These are phyloP conservation scores for Colletotrichum noveboracense DNA, from an alignment of 2,329 filamentous ascomycete species.

Conservation along the genomic window DNA sequence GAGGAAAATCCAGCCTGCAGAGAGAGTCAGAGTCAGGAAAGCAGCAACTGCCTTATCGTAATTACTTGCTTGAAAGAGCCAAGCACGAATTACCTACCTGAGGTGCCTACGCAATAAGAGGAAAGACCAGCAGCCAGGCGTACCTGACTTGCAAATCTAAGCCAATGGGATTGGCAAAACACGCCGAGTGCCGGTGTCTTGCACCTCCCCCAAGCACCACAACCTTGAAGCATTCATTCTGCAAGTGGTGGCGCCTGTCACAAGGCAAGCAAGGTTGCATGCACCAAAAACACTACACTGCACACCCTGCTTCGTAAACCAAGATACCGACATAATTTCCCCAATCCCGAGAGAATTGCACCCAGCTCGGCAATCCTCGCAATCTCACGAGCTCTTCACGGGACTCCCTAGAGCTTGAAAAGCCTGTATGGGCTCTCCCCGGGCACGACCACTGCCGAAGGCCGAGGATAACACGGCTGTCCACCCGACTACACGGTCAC, in stretches of 20 bases:
- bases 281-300: neutral
- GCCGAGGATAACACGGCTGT: constrained; percentile 22
- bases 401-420: neutral
- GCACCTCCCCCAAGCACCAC: neutral
- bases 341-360: neutral
- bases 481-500: neutral
- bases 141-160: neutral
- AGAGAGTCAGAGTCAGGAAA: neutral
- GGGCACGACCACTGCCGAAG: constrained; percentile 6
- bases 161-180: neutral
- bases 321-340: neutral
- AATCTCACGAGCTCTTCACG: constrained; percentile 14
- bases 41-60: neutral
- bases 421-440: neutral
- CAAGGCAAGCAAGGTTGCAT: neutral
- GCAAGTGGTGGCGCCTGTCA: neutral
- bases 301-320: neutral
- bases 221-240: neutral
- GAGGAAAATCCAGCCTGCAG: neutral
- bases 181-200: neutral
- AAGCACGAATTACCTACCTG: neutral
- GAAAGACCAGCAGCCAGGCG: neutral
- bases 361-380: constrained; percentile 5
- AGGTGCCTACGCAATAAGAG: neutral
- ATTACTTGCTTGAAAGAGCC: neutral